phyloP scores from a whole-genome alignment of 371 early-diverging fungal species.

The Rhizopus arrhizus region DNA sequence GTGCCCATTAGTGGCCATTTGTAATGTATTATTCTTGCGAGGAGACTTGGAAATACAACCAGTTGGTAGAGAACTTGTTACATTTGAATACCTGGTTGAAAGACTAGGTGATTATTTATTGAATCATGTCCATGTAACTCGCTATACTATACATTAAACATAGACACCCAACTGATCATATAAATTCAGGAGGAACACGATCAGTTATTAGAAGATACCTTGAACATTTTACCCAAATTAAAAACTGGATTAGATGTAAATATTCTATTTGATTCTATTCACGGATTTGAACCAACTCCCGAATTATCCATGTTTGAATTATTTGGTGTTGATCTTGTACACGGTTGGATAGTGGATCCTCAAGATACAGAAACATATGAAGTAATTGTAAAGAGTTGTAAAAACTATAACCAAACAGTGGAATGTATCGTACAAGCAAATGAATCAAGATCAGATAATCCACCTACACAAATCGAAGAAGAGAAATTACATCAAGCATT shows the following conservation, averaged over 20 bases:
- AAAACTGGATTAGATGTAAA: conserved; percentile 77
- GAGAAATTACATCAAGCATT: conserved; percentile 48
- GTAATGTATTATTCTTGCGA: conserved; percentile 81
- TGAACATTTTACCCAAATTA: conserved; percentile 59
- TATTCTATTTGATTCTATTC: conserved; percentile 74
- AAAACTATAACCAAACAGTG: conserved; percentile 79
- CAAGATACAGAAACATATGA: conserved; percentile 57
- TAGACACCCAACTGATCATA: neutral
- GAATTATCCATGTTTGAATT: conserved; percentile 79
- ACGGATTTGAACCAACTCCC: conserved; percentile 78
- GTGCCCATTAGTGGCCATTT: conserved; percentile 86
- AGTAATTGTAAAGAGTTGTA: conserved; percentile 55
- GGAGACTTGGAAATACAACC: conserved; percentile 69
- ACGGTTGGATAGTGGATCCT: conserved; percentile 90
- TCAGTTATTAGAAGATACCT: conserved; percentile 44
- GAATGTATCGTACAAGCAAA: conserved; percentile 77
- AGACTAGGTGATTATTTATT: conserved; percentile 77
- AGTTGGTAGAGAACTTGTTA: conserved; percentile 59
- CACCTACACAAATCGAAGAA: conserved; percentile 25
- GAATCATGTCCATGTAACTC: conserved; percentile 15
- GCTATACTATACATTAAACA: neutral
- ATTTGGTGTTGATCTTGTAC: conserved; percentile 79
- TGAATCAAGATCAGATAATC: conserved; percentile 42
- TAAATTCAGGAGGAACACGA: neutral
- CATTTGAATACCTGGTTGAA: conserved; percentile 71